Base-by-base conservation (phyloP, 176 grass and related monocot genomes). In the Saccharum officinarum region DNA sequence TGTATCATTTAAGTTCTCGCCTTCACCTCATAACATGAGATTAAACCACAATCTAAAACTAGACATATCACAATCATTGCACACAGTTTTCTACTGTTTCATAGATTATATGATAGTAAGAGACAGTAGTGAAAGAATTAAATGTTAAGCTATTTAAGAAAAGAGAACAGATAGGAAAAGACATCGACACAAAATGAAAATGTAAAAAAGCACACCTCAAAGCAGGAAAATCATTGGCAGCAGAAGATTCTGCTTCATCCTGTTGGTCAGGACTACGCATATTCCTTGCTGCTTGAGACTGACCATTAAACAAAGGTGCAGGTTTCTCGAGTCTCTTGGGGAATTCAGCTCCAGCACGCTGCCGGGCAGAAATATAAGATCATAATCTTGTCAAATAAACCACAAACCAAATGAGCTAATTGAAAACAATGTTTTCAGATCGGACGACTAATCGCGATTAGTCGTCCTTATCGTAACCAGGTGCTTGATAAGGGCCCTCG, bases 271-370 rank as follows among this genome's bases (percentile, higher is more conserved):
- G 90, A 87, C 88, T 97, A 49, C 68, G 86, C 69, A 91, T 38
- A 92, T 92, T 84, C 75, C 69, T 92, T 6, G 75, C 81, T 54
- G 90, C 88, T 83, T 84, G 77, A 69, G 92, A 90, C 75, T 94
- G 97, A 23, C 89, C 86, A 55, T 93, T 92, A 89, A 99, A 94
- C 73, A 92, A 83, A 8, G 94, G 92, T 59, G 92, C 92, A 52
- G 97, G 82, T 69, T 80, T 94, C 46, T 99, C 93, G 18, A 84
- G 67, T 73, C 88, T 94, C 77, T 92, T 92, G 50, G 97, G 94
- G 86, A 99, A 99, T 85, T 91, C 94, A 90, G 92, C 97, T 87
- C 97, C 94, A 77, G 86, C 88, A 78, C 97, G 90, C 97, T 99
- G 80, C 65, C 86, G 61, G 65, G 38, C 33, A 75, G n/a, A 85